Conservation (phyloP, 2,329 filamentous ascomycete genomes). For the Calonectria naviculata region DNA sequence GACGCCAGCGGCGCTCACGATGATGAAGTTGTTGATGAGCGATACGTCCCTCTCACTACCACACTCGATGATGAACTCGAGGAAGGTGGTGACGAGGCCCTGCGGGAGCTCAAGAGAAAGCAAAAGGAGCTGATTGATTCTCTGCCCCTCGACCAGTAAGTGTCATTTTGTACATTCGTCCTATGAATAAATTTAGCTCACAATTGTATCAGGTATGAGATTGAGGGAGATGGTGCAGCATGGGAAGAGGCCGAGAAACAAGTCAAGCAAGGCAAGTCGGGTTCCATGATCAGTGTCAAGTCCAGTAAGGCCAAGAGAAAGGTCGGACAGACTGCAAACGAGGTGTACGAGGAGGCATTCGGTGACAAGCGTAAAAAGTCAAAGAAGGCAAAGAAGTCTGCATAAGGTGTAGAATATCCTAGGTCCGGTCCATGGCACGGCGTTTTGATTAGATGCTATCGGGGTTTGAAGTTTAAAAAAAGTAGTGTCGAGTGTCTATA, state of each 20-base stretch:
- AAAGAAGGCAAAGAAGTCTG: conserved; percentile 54
- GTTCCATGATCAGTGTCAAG: conserved; percentile 83
- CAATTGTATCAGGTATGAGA: conserved; percentile 65
- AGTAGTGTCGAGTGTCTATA: conserved; percentile 1
- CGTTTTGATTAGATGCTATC: conserved; percentile 32
- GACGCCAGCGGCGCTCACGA: conserved; percentile 75
- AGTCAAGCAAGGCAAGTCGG: conserved; percentile 70
- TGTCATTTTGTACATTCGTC: background rate
- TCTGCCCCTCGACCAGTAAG: conserved; percentile 80
- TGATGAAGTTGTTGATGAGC: conserved; percentile 73
- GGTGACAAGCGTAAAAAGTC: conserved; percentile 68
- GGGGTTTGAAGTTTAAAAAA: conserved; percentile 6
- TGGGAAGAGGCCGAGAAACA: conserved; percentile 83
- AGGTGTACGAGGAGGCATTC: conserved; percentile 71
- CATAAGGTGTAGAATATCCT: conserved; percentile 36
- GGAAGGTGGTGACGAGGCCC: conserved; percentile 82
- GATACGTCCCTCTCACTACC: conserved; percentile 77
- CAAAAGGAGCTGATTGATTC: conserved; percentile 91
- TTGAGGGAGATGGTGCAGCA: conserved; percentile 69
- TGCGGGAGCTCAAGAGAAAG: conserved; percentile 78
- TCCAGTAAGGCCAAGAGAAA: conserved; percentile 82
- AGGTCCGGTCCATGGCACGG: conserved; percentile 36
- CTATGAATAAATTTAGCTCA: conserved; percentile 3
- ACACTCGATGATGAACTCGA: conserved; percentile 84
- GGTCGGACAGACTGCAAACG: conserved; percentile 67